Conservation (phyloP, 2,329 filamentous ascomycete genomes). For the Botrytis sinoallii region DNA sequence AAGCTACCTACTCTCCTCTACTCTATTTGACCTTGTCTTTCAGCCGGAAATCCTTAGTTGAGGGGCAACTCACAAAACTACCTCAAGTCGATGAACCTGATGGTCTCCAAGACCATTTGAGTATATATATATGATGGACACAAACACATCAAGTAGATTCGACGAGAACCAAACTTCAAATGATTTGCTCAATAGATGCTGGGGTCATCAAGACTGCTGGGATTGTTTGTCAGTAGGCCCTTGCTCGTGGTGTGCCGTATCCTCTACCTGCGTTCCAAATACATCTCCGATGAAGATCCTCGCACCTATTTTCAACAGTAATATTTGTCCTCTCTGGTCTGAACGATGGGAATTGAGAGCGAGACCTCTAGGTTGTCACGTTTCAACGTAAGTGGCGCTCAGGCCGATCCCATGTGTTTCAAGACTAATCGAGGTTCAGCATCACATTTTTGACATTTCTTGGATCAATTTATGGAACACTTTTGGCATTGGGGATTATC, state of each 20-base stretch:
- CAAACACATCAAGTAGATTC: background rate
- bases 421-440: background rate
- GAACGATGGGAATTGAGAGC: slow-evolving; percentile 46
- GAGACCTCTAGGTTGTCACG: slow-evolving; percentile 42
- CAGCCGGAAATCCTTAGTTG: background rate
- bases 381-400: slow-evolving; percentile 37
- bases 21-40: background rate
- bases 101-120: background rate
- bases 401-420: background rate
- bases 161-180: background rate
- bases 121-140: background rate
- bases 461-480: slow-evolving; percentile 37
- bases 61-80: background rate
- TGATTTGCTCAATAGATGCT: slow-evolving; percentile 31
- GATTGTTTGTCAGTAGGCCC: slow-evolving; percentile 42
- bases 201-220: slow-evolving; percentile 49
- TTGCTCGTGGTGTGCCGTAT: slow-evolving; percentile 35
- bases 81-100: background rate
- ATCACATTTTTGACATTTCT: slow-evolving; percentile 42
- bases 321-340: slow-evolving; percentile 52
- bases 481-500: slow-evolving; percentile 26
- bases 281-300: slow-evolving; percentile 45
- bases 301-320: slow-evolving; percentile 49
- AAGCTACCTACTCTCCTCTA: background rate
- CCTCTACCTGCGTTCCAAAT: slow-evolving; percentile 55